Conservation (phyloP, 257 asterid species). For the Nicotiana tabacum region DNA sequence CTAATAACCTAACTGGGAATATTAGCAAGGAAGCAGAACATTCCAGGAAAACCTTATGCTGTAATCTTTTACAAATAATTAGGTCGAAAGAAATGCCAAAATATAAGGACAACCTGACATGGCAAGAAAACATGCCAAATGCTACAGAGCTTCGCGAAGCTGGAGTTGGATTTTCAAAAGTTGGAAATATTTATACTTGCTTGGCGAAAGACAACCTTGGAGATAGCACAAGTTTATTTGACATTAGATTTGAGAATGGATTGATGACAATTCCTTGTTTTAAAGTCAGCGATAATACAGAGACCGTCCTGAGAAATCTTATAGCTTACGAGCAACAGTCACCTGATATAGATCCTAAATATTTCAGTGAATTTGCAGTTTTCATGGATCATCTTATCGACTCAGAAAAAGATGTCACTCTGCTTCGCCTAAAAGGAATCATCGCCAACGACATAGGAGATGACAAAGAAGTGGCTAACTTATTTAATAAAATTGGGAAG, state of each 20-base stretch:
- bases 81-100: too few species aligned
- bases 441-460: neutral
- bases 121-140: neutral
- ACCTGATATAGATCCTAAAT: neutral
- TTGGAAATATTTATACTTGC: neutral
- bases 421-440: slow-evolving; percentile 4
- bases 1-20: too few species aligned
- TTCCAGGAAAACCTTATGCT: too few species aligned
- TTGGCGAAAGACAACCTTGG: neutral
- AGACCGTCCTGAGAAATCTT: slow-evolving; percentile 14
- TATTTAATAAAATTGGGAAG: slow-evolving; percentile 11
- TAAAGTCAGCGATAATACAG: slow-evolving; percentile 7
- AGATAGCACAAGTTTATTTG: neutral
- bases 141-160: slow-evolving; percentile 19
- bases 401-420: slow-evolving; percentile 12
- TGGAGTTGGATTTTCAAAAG: slow-evolving; percentile 11
- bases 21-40: too few species aligned
- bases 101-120: neutral
- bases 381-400: slow-evolving; percentile 16
- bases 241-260: slow-evolving; percentile 7
- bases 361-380: neutral
- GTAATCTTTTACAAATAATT: too few species aligned
- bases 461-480: neutral
- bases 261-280: neutral
- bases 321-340: slow-evolving; percentile 18